phyloP scores from a whole-genome alignment of 2,329 filamentous ascomycete species.

The Stagonosporopsis tanaceti region DNA sequence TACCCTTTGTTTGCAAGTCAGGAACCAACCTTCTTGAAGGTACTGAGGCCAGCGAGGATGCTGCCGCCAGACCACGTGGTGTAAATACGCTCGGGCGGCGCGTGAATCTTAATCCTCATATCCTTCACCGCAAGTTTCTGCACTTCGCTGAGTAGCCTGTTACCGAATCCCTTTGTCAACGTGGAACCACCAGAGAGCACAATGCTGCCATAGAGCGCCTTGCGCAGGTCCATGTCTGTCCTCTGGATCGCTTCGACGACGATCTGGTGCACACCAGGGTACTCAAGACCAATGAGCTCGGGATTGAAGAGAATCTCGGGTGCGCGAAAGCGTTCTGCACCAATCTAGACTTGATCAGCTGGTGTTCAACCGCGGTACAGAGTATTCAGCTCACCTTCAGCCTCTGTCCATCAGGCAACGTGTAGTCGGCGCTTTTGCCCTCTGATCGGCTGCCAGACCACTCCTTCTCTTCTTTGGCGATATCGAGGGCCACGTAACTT shows the following conservation, averaged over 20 bases:
- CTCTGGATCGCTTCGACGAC: constrained; percentile 95
- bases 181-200: constrained; percentile 96
- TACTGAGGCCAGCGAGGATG: constrained; percentile 94
- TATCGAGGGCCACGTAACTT: constrained; percentile 89
- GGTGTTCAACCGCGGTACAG: constrained; percentile 8
- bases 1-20: constrained; percentile 18
- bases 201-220: constrained; percentile 94
- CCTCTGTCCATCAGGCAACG: constrained; percentile 89
- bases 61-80: constrained; percentile 99
- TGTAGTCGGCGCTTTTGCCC: constrained; percentile 84
- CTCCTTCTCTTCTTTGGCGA: constrained; percentile 94
- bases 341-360: constrained; percentile 67
- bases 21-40: constrained; percentile 87
- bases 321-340: constrained; percentile 91
- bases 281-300: constrained; percentile 95
- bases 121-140: constrained; percentile 95
- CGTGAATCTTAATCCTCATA: constrained; percentile 99
- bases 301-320: constrained; percentile 98
- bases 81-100: constrained; percentile 96
- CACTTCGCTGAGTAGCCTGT: constrained; percentile 88
- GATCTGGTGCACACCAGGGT: constrained; percentile 96
- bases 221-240: constrained; percentile 94
- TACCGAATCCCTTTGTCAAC: constrained; percentile 94
- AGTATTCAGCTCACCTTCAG: constrained; percentile 70
- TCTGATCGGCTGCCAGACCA: constrained; percentile 82